Conservation (phyloP, 2,329 filamentous ascomycete species). For the Graphilbum ipis-grandicollis region DNA sequence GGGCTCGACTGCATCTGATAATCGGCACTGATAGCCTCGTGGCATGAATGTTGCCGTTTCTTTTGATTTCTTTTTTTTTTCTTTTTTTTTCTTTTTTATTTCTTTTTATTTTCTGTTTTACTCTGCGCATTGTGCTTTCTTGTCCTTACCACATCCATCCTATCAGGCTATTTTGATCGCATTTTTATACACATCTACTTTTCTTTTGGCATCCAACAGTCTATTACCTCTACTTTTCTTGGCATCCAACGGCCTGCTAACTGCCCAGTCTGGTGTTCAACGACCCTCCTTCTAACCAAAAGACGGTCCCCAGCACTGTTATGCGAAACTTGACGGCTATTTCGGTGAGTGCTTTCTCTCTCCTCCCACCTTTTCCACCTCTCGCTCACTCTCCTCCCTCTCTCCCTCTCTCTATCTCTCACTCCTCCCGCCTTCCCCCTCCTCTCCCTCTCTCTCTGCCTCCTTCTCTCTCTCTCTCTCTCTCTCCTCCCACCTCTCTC, state of each 20-base stretch:
- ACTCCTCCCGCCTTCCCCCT: too few relatives aligned
- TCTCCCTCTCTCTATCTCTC: too few relatives aligned
- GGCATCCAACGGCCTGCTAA: too few relatives aligned
- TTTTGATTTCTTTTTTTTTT: neutral
- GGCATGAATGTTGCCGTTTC: neutral
- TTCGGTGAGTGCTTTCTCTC: conserved; percentile 30
- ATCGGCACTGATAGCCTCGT: neutral
- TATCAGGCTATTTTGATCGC: neutral
- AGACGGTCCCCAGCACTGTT: conserved; percentile 32
- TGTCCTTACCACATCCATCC: neutral
- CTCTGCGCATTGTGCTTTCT: neutral
- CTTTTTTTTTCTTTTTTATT: neutral
- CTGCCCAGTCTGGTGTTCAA: conserved; percentile 42
- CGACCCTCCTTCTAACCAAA: conserved; percentile 35
- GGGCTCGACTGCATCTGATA: conserved; percentile 4
- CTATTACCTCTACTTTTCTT: neutral
- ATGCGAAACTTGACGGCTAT: conserved; percentile 38
- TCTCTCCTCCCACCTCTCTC: neutral
- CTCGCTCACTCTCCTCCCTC: too few relatives aligned
- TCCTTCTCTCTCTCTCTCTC: neutral
- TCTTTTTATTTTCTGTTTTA: neutral
- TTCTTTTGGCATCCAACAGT: neutral
- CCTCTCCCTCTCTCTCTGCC: too few relatives aligned
- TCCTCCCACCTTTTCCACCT: neutral
- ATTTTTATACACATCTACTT: neutral